Base-by-base conservation (phyloP, 352 stramenopile genomes). In the Blastocystis sp. region DNA sequence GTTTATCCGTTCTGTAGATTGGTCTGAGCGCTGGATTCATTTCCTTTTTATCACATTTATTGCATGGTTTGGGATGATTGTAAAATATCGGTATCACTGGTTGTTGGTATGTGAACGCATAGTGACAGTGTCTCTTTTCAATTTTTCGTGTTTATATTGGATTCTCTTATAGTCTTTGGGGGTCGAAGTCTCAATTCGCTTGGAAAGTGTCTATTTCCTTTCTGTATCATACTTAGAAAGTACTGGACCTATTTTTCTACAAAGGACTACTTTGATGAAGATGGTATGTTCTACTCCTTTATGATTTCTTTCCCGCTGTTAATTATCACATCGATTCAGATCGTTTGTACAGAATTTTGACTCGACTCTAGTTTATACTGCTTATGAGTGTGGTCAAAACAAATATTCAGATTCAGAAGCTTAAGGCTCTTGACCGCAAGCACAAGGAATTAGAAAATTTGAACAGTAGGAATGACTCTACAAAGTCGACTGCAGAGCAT, bases 221-320 rank as follows among this genome's bases (percentile, higher is more conserved):
- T 9, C 18, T 20, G 24, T 47, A 47, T 68, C 5, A 45, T 45
- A 13, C n/a, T 9, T 68, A 85, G 73, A 68, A 30, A 43, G 8
- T 85, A 85, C 45, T 85, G 73, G 73, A 41, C 65, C 24, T 66
- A 43, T 39, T 85, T 85, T 45, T 30, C 73, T 11, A 50, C 43
- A 45, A 85, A 39, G 20, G 63, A 85, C 30, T 85, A 85, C 73
- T 85, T 85, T 41, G 73, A 85, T 45, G 47, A 85, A 41, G 73
- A 85, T 69, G 73, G 73, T 3, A 37, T 85, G n/a, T 85, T 85
- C 47, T 66, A 69, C 53, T 85, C 73, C 3, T 85, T 85, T 26
- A 45, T 85, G 20, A 13, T 85, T 69, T 85, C 73, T 2, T 43
- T 85, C 20, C 73, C 73, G 9, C 53, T 85, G 3, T 53, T 85